Base-by-base conservation (phyloP, 768 basidiomycete species). In the Grammothele lineata region DNA sequence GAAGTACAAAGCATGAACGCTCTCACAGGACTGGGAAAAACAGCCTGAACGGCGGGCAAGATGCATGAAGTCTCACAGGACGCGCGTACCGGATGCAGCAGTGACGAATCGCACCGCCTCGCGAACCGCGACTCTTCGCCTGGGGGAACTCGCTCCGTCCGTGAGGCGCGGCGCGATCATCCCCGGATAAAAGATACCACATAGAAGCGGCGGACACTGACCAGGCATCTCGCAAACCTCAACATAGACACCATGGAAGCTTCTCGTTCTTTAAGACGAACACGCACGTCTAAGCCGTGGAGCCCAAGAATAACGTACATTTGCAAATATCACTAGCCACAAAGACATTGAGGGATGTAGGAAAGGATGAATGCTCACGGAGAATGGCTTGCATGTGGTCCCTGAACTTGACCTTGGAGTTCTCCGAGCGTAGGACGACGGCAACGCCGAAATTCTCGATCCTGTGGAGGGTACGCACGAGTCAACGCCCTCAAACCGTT, bases 91-190 rank as follows among this genome's bases (percentile, higher is more conserved):
- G 6, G 70, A 66, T 1, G 69, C 78, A 4, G 74, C 66, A 2
- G 66, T 67, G 12, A 82, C 69, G 50, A 78, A 81, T n/a, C n/a
- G n/a, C 17, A 68, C 73, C 1, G 65, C 68, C 47, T 81, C 75
- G n/a, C n/a, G n/a, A n/a, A n/a, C n/a, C n/a, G n/a, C n/a, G n/a
- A n/a, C n/a, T n/a, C 74, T 74, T 69, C 12, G 70, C 58, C 25
- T 61, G 49, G 4, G 67, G 55, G 44, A 59, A 64, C 47, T 68
- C 60, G 69, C 62, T 77, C 71, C 75, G 80, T 11, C 47, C 67
- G 43, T 54, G 53, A 46, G 57, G 65, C 10, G 64, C 67, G 2
- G 66, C 69, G 49, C 62, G 56, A 15, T 63, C 67, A 62, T 47
- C 2, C 8, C 23, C 3, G n/a, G 6, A 41, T 23, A 17, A 8